Conservation (phyloP, 257 asterid species). For the Solanum tarijense region DNA sequence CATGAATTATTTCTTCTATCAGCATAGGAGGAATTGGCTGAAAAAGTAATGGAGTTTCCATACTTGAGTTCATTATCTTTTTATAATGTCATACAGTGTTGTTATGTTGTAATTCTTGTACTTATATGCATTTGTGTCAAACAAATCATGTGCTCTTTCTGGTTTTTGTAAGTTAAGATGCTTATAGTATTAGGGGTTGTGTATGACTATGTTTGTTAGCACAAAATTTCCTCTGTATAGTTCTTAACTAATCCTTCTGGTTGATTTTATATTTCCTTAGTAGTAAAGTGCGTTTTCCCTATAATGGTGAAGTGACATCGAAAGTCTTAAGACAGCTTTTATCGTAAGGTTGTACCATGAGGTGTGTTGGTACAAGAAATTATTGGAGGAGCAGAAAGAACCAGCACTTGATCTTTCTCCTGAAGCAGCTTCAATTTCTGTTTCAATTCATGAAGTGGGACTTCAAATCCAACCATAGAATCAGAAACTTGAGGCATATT, state of each 20-base stretch:
- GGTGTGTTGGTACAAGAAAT: background rate
- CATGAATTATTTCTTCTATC: background rate
- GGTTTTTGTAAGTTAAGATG: background rate
- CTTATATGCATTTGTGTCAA: background rate
- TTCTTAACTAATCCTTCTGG: background rate
- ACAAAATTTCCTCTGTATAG: background rate
- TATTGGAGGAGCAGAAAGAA: slow-evolving; percentile 13
- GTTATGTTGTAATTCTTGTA: background rate
- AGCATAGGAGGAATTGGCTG: background rate
- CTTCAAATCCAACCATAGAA: slow-evolving; percentile 19
- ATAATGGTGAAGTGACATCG: background rate
- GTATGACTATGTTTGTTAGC: background rate
- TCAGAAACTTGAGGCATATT: slow-evolving; percentile 10
- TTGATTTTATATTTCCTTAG: background rate
- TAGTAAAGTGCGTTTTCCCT: background rate
- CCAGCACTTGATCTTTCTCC: slow-evolving; percentile 6
- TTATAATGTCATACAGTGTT: background rate
- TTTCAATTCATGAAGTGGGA: slow-evolving; percentile 1
- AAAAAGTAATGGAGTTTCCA: background rate
- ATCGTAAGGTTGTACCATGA: background rate
- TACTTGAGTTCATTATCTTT: background rate
- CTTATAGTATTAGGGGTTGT: background rate
- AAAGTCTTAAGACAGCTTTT: background rate
- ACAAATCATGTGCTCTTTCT: background rate
- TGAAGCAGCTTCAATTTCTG: too few species aligned